Conservation (phyloP, 371 early-diverging fungal genomes). For the Rhizopus arrhizus region DNA sequence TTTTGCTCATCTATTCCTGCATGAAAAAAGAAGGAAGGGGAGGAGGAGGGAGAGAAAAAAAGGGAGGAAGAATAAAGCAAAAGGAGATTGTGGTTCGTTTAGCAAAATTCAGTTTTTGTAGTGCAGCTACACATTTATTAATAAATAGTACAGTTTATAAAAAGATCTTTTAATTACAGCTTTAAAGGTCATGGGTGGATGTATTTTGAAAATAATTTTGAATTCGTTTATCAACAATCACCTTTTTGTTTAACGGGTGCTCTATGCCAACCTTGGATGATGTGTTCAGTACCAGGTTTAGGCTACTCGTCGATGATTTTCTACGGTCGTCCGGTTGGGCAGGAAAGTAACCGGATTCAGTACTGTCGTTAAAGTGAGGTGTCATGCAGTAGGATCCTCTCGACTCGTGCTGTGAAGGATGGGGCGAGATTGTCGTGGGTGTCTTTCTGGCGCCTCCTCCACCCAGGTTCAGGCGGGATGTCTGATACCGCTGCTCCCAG, state of each 20-base stretch:
- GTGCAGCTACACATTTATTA: too few species aligned
- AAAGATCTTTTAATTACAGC: background rate
- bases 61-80: too few species aligned
- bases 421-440: slow-evolving; percentile 22
- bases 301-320: background rate
- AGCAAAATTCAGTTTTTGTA: too few species aligned
- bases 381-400: slow-evolving; percentile 17
- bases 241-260: slow-evolving; percentile 38
- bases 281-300: slow-evolving; percentile 5
- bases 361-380: slow-evolving; percentile 11
- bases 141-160: too few species aligned
- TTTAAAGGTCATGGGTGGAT: background rate
- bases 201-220: slow-evolving; percentile 32
- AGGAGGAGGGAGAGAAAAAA: too few species aligned
- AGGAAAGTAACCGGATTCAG: slow-evolving; percentile 8
- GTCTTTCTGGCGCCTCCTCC: slow-evolving; percentile 12
- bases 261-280: slow-evolving; percentile 12
- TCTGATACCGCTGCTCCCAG: background rate
- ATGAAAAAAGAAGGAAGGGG: too few species aligned
- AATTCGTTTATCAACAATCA: slow-evolving; percentile 42
- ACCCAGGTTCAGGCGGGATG: background rate
- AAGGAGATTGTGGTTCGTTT: too few species aligned
- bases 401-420: slow-evolving; percentile 14
- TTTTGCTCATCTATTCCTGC: too few species aligned
- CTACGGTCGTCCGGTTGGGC: background rate